Percentiles rank a stretch among this genome's conserved stretches.
phyloP scores from a whole-genome alignment of 2,329 filamentous ascomycete genomes.

The Aspergillus udagawae region DNA sequence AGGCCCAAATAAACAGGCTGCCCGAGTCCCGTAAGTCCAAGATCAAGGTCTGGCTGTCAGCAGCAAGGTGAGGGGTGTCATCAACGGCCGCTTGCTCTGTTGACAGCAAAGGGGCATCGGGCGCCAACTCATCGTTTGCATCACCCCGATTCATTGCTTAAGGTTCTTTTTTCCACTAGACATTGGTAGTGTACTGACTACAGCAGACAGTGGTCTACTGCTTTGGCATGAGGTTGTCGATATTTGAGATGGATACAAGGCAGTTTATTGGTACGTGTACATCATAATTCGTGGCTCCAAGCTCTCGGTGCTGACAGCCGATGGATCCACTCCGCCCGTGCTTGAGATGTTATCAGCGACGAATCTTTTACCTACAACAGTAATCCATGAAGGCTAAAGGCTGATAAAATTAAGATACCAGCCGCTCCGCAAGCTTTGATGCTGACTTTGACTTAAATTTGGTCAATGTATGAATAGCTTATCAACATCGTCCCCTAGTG shows the following conservation, averaged over 20 bases:
- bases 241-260: neutral
- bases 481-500: slow-evolving; percentile 24
- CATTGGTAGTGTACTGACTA: slow-evolving; percentile 4
- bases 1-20: slow-evolving; percentile 50
- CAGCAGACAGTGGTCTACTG: neutral
- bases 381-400: neutral
- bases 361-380: neutral
- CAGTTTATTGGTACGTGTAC: neutral
- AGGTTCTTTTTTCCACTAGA: slow-evolving; percentile 7
- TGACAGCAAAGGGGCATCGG: slow-evolving; percentile 30
- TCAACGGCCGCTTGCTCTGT: slow-evolving; percentile 9
- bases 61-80: slow-evolving; percentile 4
- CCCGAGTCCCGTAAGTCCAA: slow-evolving; percentile 20
- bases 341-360: neutral
- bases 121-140: slow-evolving; percentile 17
- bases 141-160: slow-evolving; percentile 23
- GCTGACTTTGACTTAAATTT: neutral
- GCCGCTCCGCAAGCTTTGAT: neutral
- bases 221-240: neutral
- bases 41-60: slow-evolving; percentile 9
- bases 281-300: neutral
- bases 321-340: neutral
- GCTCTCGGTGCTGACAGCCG: neutral
- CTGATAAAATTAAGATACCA: neutral
- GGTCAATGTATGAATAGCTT: slow-evolving; percentile 4